phyloP scores from a whole-genome alignment of 768 basidiomycete genomes.

The Hypholoma fasciculare region DNA sequence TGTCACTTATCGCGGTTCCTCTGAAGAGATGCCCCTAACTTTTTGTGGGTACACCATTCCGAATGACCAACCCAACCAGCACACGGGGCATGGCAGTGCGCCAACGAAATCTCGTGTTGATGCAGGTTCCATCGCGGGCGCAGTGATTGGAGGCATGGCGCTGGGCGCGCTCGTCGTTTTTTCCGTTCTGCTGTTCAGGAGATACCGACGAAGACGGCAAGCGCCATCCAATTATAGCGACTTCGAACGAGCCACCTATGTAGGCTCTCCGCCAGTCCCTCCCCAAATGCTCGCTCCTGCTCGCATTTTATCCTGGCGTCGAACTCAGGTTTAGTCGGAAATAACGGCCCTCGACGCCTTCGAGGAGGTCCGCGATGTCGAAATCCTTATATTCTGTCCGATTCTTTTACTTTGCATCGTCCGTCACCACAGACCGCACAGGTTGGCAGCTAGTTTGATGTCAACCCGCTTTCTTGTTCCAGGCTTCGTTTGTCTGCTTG shows the following conservation, averaged over 20 bases:
- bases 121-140: background rate
- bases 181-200: background rate
- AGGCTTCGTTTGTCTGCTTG: background rate
- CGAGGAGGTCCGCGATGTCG: background rate
- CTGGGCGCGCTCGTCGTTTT: background rate
- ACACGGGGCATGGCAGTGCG: background rate
- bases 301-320: background rate
- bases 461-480: background rate
- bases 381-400: background rate
- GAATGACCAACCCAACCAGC: background rate
- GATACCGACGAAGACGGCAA: background rate
- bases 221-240: background rate
- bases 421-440: conserved; percentile 1
- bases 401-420: background rate
- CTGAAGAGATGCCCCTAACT: background rate
- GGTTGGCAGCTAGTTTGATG: conserved; percentile 1
- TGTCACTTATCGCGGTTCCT: background rate
- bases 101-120: background rate
- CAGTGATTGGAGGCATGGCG: background rate
- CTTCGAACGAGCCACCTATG: background rate
- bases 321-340: background rate
- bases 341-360: background rate
- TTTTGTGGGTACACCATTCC: background rate
- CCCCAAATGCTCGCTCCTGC: background rate
- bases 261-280: background rate